These are phyloP conservation scores for Starmera caribaea DNA, from an alignment of 805 yeast genomes.

Conservation along the genomic window DNA sequence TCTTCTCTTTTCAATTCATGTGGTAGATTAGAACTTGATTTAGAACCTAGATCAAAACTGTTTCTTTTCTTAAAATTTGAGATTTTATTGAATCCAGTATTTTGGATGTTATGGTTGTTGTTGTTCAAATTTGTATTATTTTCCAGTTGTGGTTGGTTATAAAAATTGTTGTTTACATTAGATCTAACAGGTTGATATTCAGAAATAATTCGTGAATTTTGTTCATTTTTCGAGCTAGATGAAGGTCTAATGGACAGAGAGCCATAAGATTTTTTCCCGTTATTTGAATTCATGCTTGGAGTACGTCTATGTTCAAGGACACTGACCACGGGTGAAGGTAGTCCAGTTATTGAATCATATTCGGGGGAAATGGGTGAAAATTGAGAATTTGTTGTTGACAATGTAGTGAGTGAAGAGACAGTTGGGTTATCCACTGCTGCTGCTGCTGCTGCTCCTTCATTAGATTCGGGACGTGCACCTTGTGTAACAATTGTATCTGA, in stretches of 20 bases:
- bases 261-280: conserved; percentile 1
- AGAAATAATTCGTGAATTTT: conserved; percentile 22
- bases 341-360: conserved; percentile 28
- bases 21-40: too few relatives aligned
- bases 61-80: too few relatives aligned
- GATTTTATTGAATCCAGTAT: too few relatives aligned
- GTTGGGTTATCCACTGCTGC: not conserved
- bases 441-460: too few relatives aligned
- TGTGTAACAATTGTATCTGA: too few relatives aligned
- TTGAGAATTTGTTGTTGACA: conserved; percentile 1
- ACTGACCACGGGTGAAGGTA: conserved; percentile 36
- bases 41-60: too few relatives aligned
- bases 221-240: not conserved
- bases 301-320: not conserved
- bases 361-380: conserved; percentile 17
- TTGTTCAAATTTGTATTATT: too few relatives aligned
- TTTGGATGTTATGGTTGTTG: too few relatives aligned
- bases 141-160: not conserved
- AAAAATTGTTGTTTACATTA: not conserved
- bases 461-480: too few relatives aligned
- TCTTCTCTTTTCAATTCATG: too few relatives aligned
- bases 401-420: not conserved
- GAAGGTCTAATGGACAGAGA: conserved; percentile 6
- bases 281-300: not conserved
- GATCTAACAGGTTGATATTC: conserved; percentile 18